These are phyloP conservation scores for Neoboletus brunneissimus DNA, from an alignment of 768 basidiomycete genomes.

Conservation along the genomic window DNA sequence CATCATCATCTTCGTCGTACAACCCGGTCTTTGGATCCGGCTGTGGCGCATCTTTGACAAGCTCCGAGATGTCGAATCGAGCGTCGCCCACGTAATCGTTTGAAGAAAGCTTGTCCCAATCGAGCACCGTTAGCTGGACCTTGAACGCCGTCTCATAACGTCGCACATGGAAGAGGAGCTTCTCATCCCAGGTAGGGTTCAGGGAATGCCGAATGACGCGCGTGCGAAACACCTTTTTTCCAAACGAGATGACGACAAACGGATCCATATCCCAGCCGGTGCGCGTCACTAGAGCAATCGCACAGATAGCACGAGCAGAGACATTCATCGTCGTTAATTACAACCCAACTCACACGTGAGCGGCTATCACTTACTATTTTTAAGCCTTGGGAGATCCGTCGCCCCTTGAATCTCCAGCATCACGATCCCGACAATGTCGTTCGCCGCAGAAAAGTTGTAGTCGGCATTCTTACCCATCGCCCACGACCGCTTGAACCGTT, in stretches of 20 bases:
- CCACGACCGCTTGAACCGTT: constrained; percentile 42
- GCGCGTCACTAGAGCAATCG: constrained; percentile 60
- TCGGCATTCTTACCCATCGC: constrained; percentile 35
- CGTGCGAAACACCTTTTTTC: constrained; percentile 95
- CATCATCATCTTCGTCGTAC: constrained; percentile 36
- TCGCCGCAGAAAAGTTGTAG: constrained; percentile 62
- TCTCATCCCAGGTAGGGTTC: constrained; percentile 93
- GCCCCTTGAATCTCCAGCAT: constrained; percentile 90
- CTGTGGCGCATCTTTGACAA: constrained; percentile 65
- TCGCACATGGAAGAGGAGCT: constrained; percentile 91
- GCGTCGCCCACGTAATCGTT: constrained; percentile 90
- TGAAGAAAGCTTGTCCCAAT: constrained; percentile 92
- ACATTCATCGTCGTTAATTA: background rate
- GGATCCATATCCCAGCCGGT: constrained; percentile 97
- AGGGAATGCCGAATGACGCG: constrained; percentile 80
- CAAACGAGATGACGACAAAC: constrained; percentile 93
- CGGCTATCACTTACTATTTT: constrained; percentile 65
- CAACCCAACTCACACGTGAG: background rate
- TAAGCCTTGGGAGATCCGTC: constrained; percentile 77
- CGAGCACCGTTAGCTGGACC: constrained; percentile 79
- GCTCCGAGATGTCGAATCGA: constrained; percentile 64
- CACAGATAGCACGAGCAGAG: background rate
- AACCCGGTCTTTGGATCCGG: constrained; percentile 55
- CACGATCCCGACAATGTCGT: constrained; percentile 92
- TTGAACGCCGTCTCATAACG: constrained; percentile 79